Conservation (phyloP, 306 rosid genomes). For the Castanea crenata region DNA sequence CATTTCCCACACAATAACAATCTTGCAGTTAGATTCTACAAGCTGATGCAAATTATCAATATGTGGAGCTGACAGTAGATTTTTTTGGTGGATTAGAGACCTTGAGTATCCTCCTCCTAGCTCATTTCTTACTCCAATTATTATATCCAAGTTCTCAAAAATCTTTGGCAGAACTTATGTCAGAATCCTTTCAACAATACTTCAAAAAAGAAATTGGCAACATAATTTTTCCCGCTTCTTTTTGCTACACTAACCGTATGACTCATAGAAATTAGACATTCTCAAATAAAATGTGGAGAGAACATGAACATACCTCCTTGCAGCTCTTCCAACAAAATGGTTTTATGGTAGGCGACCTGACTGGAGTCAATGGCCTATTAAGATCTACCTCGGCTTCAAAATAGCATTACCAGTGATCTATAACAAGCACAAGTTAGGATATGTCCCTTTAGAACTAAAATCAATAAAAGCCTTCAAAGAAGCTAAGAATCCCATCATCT, state of each 20-base stretch:
- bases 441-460: neutral
- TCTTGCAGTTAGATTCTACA: conserved; percentile 27
- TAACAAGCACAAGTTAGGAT: conserved; percentile 4
- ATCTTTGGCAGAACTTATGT: conserved; percentile 12
- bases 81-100: conserved; percentile 22
- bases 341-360: neutral
- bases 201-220: too few species aligned
- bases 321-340: conserved; percentile 25
- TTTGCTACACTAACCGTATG: too few species aligned
- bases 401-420: conserved; percentile 37
- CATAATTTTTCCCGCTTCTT: too few species aligned
- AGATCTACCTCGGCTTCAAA: neutral
- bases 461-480: too few species aligned
- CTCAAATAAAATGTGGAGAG: neutral
- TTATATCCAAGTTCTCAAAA: conserved; percentile 21
- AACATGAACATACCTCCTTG: conserved; percentile 18
- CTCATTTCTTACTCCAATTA: conserved; percentile 18
- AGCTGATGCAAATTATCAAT: neutral
- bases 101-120: conserved; percentile 18
- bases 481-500: neutral
- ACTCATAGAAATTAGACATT: neutral
- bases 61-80: neutral
- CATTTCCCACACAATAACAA: conserved; percentile 19
- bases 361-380: neutral
- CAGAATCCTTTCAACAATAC: neutral